Percentiles rank a stretch among this genome's conserved stretches.
Evolutionary conservation across 2,329 filamentous ascomycete species (phyloP).

Genomic region (Thelonectria olida): DNA sequence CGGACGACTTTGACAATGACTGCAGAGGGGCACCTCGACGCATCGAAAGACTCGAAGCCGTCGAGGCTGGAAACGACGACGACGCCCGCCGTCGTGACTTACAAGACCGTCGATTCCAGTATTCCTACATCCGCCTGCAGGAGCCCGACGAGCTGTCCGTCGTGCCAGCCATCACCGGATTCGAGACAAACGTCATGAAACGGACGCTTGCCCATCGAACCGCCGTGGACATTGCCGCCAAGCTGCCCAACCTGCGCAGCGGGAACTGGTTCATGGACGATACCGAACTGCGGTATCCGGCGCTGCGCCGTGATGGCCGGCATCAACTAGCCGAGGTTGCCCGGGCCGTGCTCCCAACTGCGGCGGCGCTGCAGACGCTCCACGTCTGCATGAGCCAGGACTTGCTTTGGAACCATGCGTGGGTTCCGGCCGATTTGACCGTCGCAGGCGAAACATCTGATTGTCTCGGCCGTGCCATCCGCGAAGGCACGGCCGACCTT

Average conservation of each 20-base stretch:
- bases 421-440: constrained; percentile 23
- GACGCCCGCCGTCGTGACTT: constrained; percentile 16
- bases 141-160: constrained; percentile 11
- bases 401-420: constrained; percentile 30
- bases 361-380: constrained; percentile 18
- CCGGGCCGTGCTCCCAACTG: constrained; percentile 15
- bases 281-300: constrained; percentile 24
- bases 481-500: constrained; percentile 16
- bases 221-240: constrained; percentile 22
- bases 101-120: constrained; percentile 26
- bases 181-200: constrained; percentile 23
- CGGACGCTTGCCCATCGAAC: constrained; percentile 20
- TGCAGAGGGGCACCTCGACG: constrained; percentile 16
- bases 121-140: constrained; percentile 24
- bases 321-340: constrained; percentile 23
- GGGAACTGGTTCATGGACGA: constrained; percentile 25
- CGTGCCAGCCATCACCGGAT: constrained; percentile 19
- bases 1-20: constrained; percentile 23
- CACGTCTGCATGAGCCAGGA: constrained; percentile 27
- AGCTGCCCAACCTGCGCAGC: constrained; percentile 24
- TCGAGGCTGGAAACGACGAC: constrained; percentile 20
- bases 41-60: constrained; percentile 22
- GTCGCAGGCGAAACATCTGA: constrained; percentile 12
- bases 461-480: constrained; percentile 19
- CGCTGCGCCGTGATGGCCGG: constrained; percentile 20